Base-by-base conservation (phyloP, 2,329 filamentous ascomycete species). In the Cordyceps cicadae region DNA sequence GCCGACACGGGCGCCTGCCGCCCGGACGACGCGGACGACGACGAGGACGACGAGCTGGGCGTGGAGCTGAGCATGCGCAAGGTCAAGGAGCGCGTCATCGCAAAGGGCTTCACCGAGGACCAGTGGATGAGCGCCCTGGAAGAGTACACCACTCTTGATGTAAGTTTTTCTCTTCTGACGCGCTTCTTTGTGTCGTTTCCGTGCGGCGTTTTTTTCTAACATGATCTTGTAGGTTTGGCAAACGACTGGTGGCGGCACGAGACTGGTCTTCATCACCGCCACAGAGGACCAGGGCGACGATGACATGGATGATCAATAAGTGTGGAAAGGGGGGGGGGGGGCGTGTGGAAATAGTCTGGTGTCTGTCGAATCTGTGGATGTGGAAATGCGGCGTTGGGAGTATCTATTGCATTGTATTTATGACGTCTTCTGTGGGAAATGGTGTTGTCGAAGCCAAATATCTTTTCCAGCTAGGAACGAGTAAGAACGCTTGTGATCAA, bases 61-160 rank as follows among this genome's bases (percentile, higher is more conserved):
- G 72, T 82, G 21, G 92, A 97, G 74, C 77, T 99, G 68, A 94
- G 88, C 74, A 83, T 99, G 79, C 84, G 89, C 66, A 89, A 91
- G 75, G 90, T 99, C 63, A 85, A 92, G 72, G 92, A 97, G 75
- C 80, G 94, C 66, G 92, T 99, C 34, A 81, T 97, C 68, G 94
- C 92, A 58, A 97, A 96, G 82, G 94, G 94, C 3, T 99, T 97
- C 74, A 99, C 93, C 0, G 88, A 92, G 65, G 91, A 97, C 74
- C 92, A 99, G 74, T 92, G 96, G 77, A 81, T 89, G 69, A 83
- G 84, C 66, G 88, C 92, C 21, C 81, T 99, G 71, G 88, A 96
- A 64, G 93, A 96, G 78, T 97, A 99, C 75, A 87, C 90, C 3
- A 79, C 84, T 66, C 77, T 96, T 63, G 89, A 96, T 79, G 94